These are phyloP conservation scores for Austroboletus eburneus DNA, from an alignment of 768 basidiomycete species.

Conservation along the genomic window DNA sequence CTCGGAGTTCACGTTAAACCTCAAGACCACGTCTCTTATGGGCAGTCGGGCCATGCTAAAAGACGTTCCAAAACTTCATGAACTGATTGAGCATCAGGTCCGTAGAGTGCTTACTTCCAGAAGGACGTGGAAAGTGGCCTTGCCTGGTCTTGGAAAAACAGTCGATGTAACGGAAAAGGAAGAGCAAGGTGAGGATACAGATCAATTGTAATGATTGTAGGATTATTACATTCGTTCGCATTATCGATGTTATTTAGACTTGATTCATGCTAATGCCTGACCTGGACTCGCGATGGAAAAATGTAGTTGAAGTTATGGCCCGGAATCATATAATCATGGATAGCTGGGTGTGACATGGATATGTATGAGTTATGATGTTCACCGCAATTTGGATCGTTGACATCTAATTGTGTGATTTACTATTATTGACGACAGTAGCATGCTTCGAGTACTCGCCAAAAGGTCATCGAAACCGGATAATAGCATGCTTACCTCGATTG, in stretches of 20 bases:
- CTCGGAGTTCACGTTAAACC: constrained; percentile 81
- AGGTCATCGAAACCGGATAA: no score
- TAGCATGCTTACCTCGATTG: no score
- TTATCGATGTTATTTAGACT: neutral
- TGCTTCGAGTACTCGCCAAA: no score
- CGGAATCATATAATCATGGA: no score
- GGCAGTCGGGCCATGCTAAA: constrained; percentile 97
- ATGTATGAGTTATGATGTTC: no score
- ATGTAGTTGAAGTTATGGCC: no score
- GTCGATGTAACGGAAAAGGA: constrained; percentile 29
- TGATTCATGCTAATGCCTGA: no score
- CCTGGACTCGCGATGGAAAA: no score
- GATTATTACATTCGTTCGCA: neutral
- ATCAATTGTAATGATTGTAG: constrained; percentile 1
- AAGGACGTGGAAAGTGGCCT: constrained; percentile 61
- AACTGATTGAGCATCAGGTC: constrained; percentile 85
- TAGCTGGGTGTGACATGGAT: no score
- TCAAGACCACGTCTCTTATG: constrained; percentile 87
- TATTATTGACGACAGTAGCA: no score
- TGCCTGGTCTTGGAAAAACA: constrained; percentile 57
- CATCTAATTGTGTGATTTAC: no score
- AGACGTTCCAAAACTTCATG: constrained; percentile 95
- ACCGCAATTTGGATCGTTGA: no score
- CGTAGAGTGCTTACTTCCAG: constrained; percentile 55
- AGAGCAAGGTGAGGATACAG: constrained; percentile 5